Conservation (phyloP, 1,284 basidiomycete genomes). For the Microbotryum saponariae region DNA sequence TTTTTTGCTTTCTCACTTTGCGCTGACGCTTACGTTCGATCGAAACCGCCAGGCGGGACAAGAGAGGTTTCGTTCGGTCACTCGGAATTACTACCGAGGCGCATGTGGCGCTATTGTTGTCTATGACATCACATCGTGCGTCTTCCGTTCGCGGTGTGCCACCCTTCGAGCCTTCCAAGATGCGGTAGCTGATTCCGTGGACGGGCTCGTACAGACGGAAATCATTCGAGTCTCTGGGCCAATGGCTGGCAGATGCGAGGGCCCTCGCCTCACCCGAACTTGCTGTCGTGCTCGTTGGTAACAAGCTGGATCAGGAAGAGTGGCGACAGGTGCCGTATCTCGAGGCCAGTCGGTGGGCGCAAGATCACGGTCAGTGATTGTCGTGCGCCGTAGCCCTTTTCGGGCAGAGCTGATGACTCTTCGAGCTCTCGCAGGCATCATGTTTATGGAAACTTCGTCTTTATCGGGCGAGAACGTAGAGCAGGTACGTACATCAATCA, state of each 20-base stretch:
- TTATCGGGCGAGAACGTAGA: conserved; percentile 88
- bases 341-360: conserved; percentile 89
- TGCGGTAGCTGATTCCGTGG: not conserved
- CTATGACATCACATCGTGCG: conserved; percentile 72
- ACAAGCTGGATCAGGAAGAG: conserved; percentile 89
- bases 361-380: conserved; percentile 67
- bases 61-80: conserved; percentile 94
- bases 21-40: not conserved
- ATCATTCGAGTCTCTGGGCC: conserved; percentile 41
- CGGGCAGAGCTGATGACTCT: not conserved
- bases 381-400: not conserved
- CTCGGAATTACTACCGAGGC: conserved; percentile 90
- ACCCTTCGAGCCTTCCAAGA: not conserved
- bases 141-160: not conserved
- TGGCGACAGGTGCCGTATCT: conserved; percentile 89
- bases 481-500: conserved; percentile 18
- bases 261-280: conserved; percentile 79
- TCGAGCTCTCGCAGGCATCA: conserved; percentile 54
- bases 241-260: conserved; percentile 86
- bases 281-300: conserved; percentile 85
- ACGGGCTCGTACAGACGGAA: conserved; percentile 20
- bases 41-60: conserved; percentile 58
- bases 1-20: no score
- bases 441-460: conserved; percentile 89
- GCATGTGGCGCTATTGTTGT: conserved; percentile 88